These are phyloP conservation scores for Ceratobasidium sp. DNA, from an alignment of 1,284 basidiomycete genomes.

Conservation along the genomic window DNA sequence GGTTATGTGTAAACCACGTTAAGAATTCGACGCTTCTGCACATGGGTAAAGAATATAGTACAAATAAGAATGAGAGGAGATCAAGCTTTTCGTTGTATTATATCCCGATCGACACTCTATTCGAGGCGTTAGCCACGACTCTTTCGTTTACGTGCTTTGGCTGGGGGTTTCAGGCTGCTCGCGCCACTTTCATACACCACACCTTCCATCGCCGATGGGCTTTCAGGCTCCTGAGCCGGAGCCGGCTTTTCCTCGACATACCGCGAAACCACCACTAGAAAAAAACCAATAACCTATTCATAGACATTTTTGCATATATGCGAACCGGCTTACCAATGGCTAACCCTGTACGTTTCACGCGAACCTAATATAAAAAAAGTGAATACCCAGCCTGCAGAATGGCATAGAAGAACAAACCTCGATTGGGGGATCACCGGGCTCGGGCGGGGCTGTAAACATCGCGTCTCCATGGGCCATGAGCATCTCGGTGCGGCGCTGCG, in stretches of 20 bases:
- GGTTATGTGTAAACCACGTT: not conserved
- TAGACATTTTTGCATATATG: too few relatives aligned
- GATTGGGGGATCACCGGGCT: not conserved
- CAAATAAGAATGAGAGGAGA: not conserved
- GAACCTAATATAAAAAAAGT: not conserved
- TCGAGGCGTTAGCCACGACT: not conserved
- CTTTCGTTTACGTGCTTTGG: not conserved
- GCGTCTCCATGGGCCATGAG: slow-evolving; percentile 32
- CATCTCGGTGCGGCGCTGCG: slow-evolving; percentile 15
- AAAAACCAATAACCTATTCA: not conserved
- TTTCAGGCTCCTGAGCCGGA: not conserved
- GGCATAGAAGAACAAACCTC: not conserved
- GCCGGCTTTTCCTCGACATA: not conserved
- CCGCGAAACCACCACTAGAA: not conserved
- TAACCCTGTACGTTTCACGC: slow-evolving; percentile 26
- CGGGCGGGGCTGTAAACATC: not conserved
- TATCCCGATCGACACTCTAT: too few relatives aligned
- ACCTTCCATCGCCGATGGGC: not conserved
- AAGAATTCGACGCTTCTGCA: not conserved
- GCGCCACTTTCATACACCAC: not conserved
- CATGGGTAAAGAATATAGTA: not conserved
- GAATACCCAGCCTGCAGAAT: not conserved
- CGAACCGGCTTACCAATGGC: slow-evolving; percentile 9
- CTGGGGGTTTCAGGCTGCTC: not conserved
- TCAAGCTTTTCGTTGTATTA: too few relatives aligned